phyloP scores from a whole-genome alignment of 495 filamentous ascomycete species.

The Neurospora hispaniola region DNA sequence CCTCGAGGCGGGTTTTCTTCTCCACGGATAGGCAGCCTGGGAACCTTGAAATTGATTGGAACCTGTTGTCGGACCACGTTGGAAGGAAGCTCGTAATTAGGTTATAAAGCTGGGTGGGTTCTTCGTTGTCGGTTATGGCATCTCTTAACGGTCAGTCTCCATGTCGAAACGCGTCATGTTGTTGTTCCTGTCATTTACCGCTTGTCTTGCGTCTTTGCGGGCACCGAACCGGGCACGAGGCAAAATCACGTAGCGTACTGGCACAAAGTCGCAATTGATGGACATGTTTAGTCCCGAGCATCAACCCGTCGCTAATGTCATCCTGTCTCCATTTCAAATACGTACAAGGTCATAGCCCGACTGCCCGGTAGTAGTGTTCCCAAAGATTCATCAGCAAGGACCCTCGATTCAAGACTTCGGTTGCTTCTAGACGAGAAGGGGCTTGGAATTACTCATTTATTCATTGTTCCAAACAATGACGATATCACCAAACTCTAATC shows the following conservation, averaged over 20 bases:
- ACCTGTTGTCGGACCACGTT: not conserved
- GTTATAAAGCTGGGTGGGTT: not conserved
- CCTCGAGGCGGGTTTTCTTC: not conserved
- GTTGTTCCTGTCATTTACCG: conserved; percentile 6
- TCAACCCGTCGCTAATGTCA: not conserved
- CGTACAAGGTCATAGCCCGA: not conserved
- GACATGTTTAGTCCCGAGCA: not conserved
- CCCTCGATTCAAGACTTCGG: not conserved
- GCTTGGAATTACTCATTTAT: not conserved
- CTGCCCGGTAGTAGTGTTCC: not conserved
- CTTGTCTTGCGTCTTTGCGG: conserved; percentile 9
- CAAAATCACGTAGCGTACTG: not conserved
- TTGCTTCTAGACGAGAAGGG: not conserved
- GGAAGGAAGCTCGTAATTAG: not conserved
- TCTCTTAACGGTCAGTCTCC: not conserved
- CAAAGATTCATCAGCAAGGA: not conserved
- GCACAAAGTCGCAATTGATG: not conserved
- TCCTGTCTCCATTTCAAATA: not conserved
- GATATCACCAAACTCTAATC: not conserved
- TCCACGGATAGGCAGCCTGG: not conserved
- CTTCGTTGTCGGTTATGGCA: not conserved
- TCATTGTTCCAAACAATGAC: not conserved
- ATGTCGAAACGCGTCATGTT: not conserved
- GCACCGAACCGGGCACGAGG: not conserved
- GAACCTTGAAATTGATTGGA: not conserved